Evolutionary conservation across 1,139 yeast species (phyloP).

Genomic region (Zhuliangozyma parablackwelliae): DNA sequence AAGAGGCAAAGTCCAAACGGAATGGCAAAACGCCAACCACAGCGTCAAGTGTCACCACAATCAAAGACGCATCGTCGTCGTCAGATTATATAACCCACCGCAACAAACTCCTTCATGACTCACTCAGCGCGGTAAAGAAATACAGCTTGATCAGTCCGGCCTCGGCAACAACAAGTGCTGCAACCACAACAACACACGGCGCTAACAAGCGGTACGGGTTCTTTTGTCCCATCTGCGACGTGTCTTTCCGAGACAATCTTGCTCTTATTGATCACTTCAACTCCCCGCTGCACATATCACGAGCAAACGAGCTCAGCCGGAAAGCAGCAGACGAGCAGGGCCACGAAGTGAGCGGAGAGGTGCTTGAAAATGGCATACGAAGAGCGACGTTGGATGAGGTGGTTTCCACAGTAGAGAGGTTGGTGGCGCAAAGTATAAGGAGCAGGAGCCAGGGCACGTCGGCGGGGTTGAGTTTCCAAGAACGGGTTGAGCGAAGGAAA

Average conservation of each 20-base stretch:
- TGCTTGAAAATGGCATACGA: constrained; percentile 30
- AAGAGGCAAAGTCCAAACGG: constrained; percentile 34
- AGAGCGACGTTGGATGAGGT: constrained; percentile 30
- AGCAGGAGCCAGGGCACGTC: constrained; percentile 5
- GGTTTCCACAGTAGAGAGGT: constrained; percentile 27
- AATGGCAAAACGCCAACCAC: constrained; percentile 5
- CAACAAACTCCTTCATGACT: constrained; percentile 24
- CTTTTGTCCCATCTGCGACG: constrained; percentile 72
- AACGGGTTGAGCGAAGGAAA: constrained; percentile 41
- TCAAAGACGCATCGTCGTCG: constrained; percentile 17
- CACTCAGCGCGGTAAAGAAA: constrained; percentile 31
- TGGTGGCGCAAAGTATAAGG: constrained; percentile 24
- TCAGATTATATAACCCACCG: constrained; percentile 26
- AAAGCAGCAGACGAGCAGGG: constrained; percentile 20
- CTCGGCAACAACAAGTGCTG: constrained; percentile 9
- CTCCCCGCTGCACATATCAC: constrained; percentile 53
- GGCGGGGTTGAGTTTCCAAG: constrained; percentile 23
- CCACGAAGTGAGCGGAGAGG: constrained; percentile 11
- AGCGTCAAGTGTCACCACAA: constrained; percentile 1
- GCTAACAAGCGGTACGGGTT: constrained; percentile 71
- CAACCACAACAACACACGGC: constrained; percentile 10
- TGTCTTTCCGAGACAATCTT: constrained; percentile 76
- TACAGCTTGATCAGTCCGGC: constrained; percentile 32
- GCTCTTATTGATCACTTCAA: constrained; percentile 82
- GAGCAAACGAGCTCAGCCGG: constrained; percentile 15